Percentiles rank a stretch among this genome's conserved stretches.
Evolutionary conservation across 2,329 filamentous ascomycete species (phyloP).

Genomic region (Trichocomaceae sp.): DNA sequence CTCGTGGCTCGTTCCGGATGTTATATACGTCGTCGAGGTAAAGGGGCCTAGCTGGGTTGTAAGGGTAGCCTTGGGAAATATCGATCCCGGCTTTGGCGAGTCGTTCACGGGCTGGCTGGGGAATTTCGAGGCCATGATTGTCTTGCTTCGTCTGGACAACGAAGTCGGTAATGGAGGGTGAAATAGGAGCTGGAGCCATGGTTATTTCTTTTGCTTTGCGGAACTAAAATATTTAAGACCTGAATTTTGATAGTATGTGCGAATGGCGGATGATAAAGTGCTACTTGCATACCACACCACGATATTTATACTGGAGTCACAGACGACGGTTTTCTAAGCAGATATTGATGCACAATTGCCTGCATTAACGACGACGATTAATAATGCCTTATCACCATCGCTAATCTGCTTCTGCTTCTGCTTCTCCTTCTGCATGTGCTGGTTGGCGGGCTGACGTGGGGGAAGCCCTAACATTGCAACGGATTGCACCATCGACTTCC

Average conservation of each 20-base stretch:
- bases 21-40: constrained; percentile 64
- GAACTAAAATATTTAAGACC: too few relatives aligned
- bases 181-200: constrained; percentile 56
- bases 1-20: constrained; percentile 53
- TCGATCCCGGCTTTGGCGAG: constrained; percentile 64
- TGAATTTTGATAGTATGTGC: too few relatives aligned
- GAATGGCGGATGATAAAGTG: too few relatives aligned
- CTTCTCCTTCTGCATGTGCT: neutral
- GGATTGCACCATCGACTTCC: constrained; percentile 26
- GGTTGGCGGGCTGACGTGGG: neutral
- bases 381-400: neutral
- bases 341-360: neutral
- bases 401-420: neutral
- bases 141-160: constrained; percentile 52
- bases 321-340: neutral
- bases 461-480: constrained; percentile 8
- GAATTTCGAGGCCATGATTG: constrained; percentile 52
- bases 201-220: constrained; percentile 7
- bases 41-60: constrained; percentile 59
- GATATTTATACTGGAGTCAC: neutral
- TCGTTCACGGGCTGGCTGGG: constrained; percentile 50
- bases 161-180: constrained; percentile 57
- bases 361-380: neutral
- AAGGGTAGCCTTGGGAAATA: constrained; percentile 63
- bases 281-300: neutral